Evolutionary conservation across 495 filamentous ascomycete species (phyloP), one percentile per base, ranked within the genome.

Genomic region (Neurospora sp.): DNA sequence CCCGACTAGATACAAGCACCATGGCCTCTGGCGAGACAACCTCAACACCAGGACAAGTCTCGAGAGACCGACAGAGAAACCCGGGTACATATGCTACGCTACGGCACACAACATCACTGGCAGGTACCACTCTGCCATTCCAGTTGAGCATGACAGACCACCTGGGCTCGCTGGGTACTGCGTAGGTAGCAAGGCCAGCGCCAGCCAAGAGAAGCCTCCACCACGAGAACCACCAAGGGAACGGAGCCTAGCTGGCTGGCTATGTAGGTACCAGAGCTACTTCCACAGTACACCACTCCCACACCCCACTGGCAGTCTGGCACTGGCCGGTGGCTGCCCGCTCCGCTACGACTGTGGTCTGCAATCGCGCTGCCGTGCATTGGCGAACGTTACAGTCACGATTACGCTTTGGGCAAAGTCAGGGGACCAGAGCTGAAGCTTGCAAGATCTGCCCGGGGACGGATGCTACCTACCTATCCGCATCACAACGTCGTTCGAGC

Each of bases 361-460:
- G 54, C 54, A 66, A 66, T 39, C 72, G 60, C 40, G 70, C 72
- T 73, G 72, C 75, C 75, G 73, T 79, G 78, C 77, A 75, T 75
- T 72, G 77, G 76, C 75, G 72, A 77, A 80, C 77, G 81, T 82
- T 82, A 74, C 81, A 82, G 78, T 78, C 75, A 75, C 77, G 79
- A 79, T 79, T 79, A 66, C 54, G 79, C 75, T 81, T 82, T 80
- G 77, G 81, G 80, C 41, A 74, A 80, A 82, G 78, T 81, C 79
- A 81, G 78, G 78, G 80, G 79, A 75, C 74, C 69, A 49, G 70
- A 76, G 70, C 73, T 74, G 73, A 74, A 76, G 75, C 78, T 76
- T 74, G 74, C 49, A 75, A 80, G 79, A 82, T 82, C 80, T 79
- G 79, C 76, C 74, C 76, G 74, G 41, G 71, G 69, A 62, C 76